Evolutionary conservation across 768 basidiomycete genomes (phyloP).

Genomic region (Boletus vinaceobasis): DNA sequence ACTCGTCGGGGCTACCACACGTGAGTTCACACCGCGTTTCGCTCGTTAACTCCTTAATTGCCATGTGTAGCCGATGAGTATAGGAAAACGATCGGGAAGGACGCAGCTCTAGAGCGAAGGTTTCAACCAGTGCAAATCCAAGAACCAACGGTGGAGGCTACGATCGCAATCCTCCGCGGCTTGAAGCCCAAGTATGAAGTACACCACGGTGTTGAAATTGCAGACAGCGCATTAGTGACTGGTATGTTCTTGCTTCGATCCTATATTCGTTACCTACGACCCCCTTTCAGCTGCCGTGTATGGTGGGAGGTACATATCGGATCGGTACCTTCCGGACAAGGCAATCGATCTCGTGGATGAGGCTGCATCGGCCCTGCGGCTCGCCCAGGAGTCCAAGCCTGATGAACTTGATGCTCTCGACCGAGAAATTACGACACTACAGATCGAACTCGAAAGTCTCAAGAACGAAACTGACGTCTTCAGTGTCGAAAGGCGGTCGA

Average conservation of each 20-base stretch:
- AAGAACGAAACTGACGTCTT: slow-evolving; percentile 87
- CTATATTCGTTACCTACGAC: background rate
- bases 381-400: slow-evolving; percentile 88
- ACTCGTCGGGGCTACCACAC: slow-evolving; percentile 88
- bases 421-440: slow-evolving; percentile 77
- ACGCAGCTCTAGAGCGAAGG: slow-evolving; percentile 84
- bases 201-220: slow-evolving; percentile 91
- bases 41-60: background rate
- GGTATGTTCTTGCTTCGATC: slow-evolving; percentile 38
- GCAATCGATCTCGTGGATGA: slow-evolving; percentile 93
- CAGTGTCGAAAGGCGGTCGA: slow-evolving; percentile 66
- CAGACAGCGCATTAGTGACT: slow-evolving; percentile 84
- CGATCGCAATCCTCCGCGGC: slow-evolving; percentile 84
- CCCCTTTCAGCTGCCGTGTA: slow-evolving; percentile 69
- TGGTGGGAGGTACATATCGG: slow-evolving; percentile 78
- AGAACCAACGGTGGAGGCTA: slow-evolving; percentile 82
- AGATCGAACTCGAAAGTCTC: slow-evolving; percentile 87
- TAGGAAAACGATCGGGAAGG: slow-evolving; percentile 87
- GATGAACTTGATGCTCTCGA: slow-evolving; percentile 81
- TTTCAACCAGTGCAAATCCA: slow-evolving; percentile 90
- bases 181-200: slow-evolving; percentile 84
- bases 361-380: slow-evolving; percentile 79
- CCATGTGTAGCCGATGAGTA: slow-evolving; percentile 66
- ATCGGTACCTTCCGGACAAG: slow-evolving; percentile 87
- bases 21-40: slow-evolving; percentile 39